phyloP scores from a whole-genome alignment of 148 eudicot species.

The Rhododendron mucronatum region DNA sequence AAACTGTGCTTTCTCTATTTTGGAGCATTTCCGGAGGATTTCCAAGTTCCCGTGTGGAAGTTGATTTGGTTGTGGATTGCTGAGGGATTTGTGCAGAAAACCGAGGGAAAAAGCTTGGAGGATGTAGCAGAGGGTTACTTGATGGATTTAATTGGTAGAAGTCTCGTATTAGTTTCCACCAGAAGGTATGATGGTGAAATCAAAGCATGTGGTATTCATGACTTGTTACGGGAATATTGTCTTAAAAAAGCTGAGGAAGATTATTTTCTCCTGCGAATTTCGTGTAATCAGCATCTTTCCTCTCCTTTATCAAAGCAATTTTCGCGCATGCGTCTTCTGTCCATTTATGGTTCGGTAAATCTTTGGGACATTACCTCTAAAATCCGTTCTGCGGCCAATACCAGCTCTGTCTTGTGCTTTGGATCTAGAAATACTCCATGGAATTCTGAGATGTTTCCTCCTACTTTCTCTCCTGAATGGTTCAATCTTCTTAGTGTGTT shows the following conservation, averaged over 20 bases:
- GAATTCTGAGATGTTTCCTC: background rate
- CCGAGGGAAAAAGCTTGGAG: slow-evolving; percentile 6
- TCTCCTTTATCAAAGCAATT: background rate
- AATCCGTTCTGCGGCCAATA: background rate
- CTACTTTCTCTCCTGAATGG: background rate
- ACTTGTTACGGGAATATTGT: slow-evolving; percentile 37
- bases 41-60: slow-evolving; percentile 8
- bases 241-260: slow-evolving; percentile 21
- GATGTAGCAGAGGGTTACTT: background rate
- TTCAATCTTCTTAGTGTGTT: slow-evolving; percentile 18
- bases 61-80: slow-evolving; percentile 34
- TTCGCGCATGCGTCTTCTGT: background rate
- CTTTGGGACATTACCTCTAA: background rate
- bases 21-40: slow-evolving; percentile 21
- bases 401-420: slow-evolving; percentile 2
- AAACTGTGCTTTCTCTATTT: slow-evolving; percentile 36
- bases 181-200: slow-evolving; percentile 15
- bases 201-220: slow-evolving; percentile 35
- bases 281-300: background rate
- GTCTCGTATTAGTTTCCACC: slow-evolving; percentile 20
- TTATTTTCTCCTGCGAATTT: slow-evolving; percentile 10
- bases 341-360: background rate
- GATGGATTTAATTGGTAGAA: slow-evolving; percentile 16
- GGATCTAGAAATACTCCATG: background rate
- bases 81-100: slow-evolving; percentile 27